phyloP scores from a whole-genome alignment of 345 rosid genomes.

The Passiflora organensis region DNA sequence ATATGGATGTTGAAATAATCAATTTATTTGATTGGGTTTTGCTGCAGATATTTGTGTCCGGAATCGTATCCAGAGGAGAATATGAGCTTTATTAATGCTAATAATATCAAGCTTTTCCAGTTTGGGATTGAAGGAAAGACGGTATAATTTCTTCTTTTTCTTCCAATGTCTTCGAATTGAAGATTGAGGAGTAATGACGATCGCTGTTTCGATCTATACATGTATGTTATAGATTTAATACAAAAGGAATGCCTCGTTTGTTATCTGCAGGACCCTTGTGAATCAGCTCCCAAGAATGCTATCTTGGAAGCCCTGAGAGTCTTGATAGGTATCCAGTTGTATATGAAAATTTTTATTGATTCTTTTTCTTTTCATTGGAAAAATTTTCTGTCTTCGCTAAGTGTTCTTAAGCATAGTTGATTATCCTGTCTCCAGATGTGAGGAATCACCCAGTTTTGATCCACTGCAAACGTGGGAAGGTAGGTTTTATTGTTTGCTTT shows the following conservation, averaged over 20 bases:
- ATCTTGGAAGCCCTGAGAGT: conserved; percentile 66
- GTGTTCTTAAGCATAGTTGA: conserved; percentile 9
- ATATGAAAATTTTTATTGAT: conserved; percentile 1
- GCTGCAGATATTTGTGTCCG: conserved; percentile 57
- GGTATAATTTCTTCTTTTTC: conserved; percentile 24
- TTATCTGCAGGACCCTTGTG: conserved; percentile 84
- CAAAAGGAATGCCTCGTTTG: background rate
- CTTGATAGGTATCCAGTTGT: conserved; percentile 47
- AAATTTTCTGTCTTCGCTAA: no score
- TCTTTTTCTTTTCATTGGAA: background rate
- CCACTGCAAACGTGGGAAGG: conserved; percentile 87
- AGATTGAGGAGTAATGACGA: background rate
- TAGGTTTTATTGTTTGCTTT: conserved; percentile 10
- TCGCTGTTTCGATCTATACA: background rate
- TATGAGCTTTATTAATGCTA: conserved; percentile 45
- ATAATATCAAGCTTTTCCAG: conserved; percentile 59
- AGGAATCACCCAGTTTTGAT: conserved; percentile 66
- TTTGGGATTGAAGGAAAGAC: conserved; percentile 73
- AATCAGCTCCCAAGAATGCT: conserved; percentile 56
- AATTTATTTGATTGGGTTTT: background rate
- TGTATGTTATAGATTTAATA: background rate
- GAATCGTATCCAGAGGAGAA: conserved; percentile 62
- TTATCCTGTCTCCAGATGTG: conserved; percentile 32
- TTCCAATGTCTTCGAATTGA: background rate
- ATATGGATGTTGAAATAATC: no score